These are phyloP conservation scores for Saccharomycopsis fodiens DNA, from an alignment of 805 yeast genomes.

Conservation along the genomic window DNA sequence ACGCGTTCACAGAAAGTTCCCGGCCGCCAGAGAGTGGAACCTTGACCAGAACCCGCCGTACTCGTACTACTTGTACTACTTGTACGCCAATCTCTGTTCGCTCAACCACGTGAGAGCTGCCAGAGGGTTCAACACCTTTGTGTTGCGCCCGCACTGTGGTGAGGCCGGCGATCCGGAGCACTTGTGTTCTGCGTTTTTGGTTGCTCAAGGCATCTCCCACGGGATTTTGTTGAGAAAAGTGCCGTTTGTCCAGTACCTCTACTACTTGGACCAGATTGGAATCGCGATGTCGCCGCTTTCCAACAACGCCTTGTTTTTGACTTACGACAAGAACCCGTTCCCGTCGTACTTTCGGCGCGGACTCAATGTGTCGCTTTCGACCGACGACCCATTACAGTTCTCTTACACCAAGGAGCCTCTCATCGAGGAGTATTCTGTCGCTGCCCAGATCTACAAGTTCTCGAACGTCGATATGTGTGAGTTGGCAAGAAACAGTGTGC, in stretches of 20 bases:
- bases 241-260: conserved; percentile 90
- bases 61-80: conserved; percentile 85
- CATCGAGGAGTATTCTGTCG: conserved; percentile 96
- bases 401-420: conserved; percentile 95
- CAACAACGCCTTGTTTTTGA: conserved; percentile 89
- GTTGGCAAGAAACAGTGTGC: conserved; percentile 84
- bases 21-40: conserved; percentile 82
- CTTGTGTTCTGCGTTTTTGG: conserved; percentile 77
- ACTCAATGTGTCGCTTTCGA: conserved; percentile 85
- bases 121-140: conserved; percentile 79
- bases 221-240: conserved; percentile 90
- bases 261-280: conserved; percentile 90
- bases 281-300: conserved; percentile 98
- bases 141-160: conserved; percentile 96
- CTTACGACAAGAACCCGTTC: conserved; percentile 97
- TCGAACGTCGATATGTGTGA: conserved; percentile 97
- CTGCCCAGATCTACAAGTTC: conserved; percentile 93
- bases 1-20: conserved; percentile 72
- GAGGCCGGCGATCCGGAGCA: conserved; percentile 99
- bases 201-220: conserved; percentile 90
- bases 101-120: conserved; percentile 75
- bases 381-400: conserved; percentile 97
- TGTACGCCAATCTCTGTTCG: conserved; percentile 80
- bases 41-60: conserved; percentile 86
- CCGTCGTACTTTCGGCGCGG: conserved; percentile 87